These are phyloP conservation scores for Santalum album DNA, from an alignment of 164 flowering plant species.

Conservation along the genomic window DNA sequence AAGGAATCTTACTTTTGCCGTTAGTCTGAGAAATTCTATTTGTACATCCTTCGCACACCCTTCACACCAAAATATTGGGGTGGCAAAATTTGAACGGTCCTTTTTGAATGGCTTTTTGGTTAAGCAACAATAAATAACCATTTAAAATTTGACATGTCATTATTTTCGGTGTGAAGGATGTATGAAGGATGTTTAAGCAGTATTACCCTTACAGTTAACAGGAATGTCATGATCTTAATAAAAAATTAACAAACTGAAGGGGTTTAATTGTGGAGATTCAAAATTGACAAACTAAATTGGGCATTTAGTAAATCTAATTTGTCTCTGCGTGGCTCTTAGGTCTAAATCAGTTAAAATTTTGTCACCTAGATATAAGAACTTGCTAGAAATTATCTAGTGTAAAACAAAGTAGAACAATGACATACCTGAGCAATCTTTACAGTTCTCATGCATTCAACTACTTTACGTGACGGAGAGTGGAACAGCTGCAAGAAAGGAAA, in stretches of 20 bases:
- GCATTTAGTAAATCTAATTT: not conserved
- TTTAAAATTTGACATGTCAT: too few species aligned
- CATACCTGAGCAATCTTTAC: conserved; percentile 86
- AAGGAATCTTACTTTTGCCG: too few species aligned
- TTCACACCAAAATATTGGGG: too few species aligned
- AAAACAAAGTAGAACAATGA: not conserved
- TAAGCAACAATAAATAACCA: too few species aligned
- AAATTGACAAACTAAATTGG: not conserved
- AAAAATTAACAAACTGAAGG: not conserved
- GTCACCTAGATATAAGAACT: not conserved
- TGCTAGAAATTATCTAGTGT: not conserved
- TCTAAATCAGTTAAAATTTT: not conserved
- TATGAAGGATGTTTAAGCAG: too few species aligned
- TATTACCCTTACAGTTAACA: too few species aligned
- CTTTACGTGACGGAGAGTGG: conserved; percentile 32
- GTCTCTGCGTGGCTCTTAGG: not conserved
- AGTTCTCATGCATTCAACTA: conserved; percentile 58
- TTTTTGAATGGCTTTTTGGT: too few species aligned
- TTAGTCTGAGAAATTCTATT: too few species aligned
- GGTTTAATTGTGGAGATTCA: not conserved
- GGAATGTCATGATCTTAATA: too few species aligned
- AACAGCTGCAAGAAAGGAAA: conserved; percentile 45
- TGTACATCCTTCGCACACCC: too few species aligned
- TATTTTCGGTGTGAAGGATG: too few species aligned
- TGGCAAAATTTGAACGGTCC: too few species aligned